These are phyloP conservation scores for Trametes pubescens DNA, from an alignment of 1,284 basidiomycete genomes.

Conservation along the genomic window DNA sequence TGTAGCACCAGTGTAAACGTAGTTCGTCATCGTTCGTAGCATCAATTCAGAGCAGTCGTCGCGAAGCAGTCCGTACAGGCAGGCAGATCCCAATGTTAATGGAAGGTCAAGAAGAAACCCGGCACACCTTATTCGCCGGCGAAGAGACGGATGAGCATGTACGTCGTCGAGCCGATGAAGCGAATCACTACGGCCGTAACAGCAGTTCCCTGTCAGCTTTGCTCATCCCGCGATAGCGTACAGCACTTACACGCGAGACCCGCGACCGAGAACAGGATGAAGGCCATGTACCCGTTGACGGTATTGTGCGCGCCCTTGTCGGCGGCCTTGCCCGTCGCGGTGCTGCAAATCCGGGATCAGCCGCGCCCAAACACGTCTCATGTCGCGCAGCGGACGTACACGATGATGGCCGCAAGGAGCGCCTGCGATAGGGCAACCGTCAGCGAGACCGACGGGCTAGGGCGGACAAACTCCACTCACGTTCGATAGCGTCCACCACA, in stretches of 20 bases:
- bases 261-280: constrained; percentile 85
- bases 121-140: constrained; percentile 69
- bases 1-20: constrained; percentile 35
- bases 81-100: neutral
- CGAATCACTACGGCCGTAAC: constrained; percentile 67
- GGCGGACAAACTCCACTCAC: constrained; percentile 47
- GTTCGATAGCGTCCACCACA: constrained; percentile 88
- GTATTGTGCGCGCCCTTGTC: constrained; percentile 54
- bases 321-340: constrained; percentile 60
- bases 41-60: constrained; percentile 7
- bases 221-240: neutral
- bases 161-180: constrained; percentile 81
- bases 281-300: constrained; percentile 83
- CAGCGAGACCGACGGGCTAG: constrained; percentile 21
- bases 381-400: constrained; percentile 49
- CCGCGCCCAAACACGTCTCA: constrained; percentile 20
- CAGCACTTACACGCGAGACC: constrained; percentile 78
- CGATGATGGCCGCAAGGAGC: constrained; percentile 76
- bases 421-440: constrained; percentile 50
- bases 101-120: no score
- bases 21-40: constrained; percentile 26
- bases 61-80: neutral
- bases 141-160: constrained; percentile 84
- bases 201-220: constrained; percentile 11
- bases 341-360: constrained; percentile 43